Conservation (phyloP, 1,284 basidiomycete genomes). For the Hymenochaete sp. region DNA sequence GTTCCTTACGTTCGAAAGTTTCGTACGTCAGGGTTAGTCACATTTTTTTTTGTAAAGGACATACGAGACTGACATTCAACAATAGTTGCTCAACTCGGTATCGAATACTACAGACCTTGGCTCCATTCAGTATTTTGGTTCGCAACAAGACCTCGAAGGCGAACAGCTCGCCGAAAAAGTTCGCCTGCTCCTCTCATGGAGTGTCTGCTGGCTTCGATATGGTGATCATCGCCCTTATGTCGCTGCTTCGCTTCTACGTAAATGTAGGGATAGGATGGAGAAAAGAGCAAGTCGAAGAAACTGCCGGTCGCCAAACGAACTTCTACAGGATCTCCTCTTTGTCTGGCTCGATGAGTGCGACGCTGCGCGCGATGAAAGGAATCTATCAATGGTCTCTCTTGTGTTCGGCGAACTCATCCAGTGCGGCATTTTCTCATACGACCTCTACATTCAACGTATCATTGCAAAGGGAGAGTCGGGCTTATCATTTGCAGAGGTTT, state of each 20-base stretch:
- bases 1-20: constrained; percentile 53
- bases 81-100: constrained; percentile 74
- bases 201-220: constrained; percentile 75
- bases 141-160: constrained; percentile 30
- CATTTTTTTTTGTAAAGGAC: constrained; percentile 10
- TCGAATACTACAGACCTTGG: constrained; percentile 60
- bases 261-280: constrained; percentile 58
- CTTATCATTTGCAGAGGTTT: constrained; percentile 45
- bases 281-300: constrained; percentile 54
- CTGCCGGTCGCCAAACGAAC: constrained; percentile 44
- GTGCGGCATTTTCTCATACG: constrained; percentile 71
- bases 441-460: constrained; percentile 77
- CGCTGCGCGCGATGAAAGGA: constrained; percentile 49
- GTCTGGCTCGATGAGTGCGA: constrained; percentile 76
- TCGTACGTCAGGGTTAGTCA: constrained; percentile 60
- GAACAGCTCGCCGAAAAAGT: constrained; percentile 60
- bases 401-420: constrained; percentile 77
- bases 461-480: constrained; percentile 73
- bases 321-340: constrained; percentile 67
- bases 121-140: constrained; percentile 53
- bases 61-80: neutral
- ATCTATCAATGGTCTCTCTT: constrained; percentile 56
- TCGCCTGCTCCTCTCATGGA: constrained; percentile 79
- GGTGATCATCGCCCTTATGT: constrained; percentile 81
- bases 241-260: constrained; percentile 65